These are phyloP conservation scores for Paramarasmius palmivorus DNA, from an alignment of 1,284 basidiomycete species.

Conservation along the genomic window DNA sequence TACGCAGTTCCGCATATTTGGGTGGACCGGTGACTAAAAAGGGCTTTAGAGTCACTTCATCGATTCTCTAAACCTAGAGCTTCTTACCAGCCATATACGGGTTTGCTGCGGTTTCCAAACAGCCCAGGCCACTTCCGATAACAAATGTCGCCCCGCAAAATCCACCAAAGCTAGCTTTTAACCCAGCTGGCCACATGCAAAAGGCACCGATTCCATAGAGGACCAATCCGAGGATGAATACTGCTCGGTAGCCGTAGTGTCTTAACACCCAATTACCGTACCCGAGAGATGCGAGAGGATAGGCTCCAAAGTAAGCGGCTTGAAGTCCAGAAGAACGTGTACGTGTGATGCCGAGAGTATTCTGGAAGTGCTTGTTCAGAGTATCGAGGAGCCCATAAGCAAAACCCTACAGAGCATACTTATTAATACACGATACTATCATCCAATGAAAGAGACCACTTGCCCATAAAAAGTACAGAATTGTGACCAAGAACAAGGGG, in stretches of 20 bases:
- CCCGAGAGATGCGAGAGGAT: slow-evolving; percentile 37
- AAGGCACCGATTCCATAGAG: slow-evolving; percentile 35
- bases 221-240: slow-evolving; percentile 31
- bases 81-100: slow-evolving; percentile 35
- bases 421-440: background rate
- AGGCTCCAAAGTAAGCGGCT: slow-evolving; percentile 83
- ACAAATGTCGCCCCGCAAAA: slow-evolving; percentile 38
- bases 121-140: slow-evolving; percentile 34
- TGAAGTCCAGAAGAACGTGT: slow-evolving; percentile 84
- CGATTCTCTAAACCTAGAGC: background rate
- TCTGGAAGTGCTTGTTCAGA: slow-evolving; percentile 81
- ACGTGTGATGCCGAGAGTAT: slow-evolving; percentile 69
- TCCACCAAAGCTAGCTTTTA: slow-evolving; percentile 34
- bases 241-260: slow-evolving; percentile 32
- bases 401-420: slow-evolving; percentile 50
- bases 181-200: slow-evolving; percentile 36
- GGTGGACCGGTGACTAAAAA: slow-evolving; percentile 31
- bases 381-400: slow-evolving; percentile 85
- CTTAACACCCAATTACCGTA: slow-evolving; percentile 34
- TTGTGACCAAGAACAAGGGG: slow-evolving; percentile 34
- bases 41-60: background rate
- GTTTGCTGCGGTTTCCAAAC: slow-evolving; percentile 34
- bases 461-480: slow-evolving; percentile 36
- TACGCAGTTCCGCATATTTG: slow-evolving; percentile 33
- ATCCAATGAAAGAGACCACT: background rate